Conservation (phyloP, 2,329 filamentous ascomycete species). For the Alternaria postmessia region DNA sequence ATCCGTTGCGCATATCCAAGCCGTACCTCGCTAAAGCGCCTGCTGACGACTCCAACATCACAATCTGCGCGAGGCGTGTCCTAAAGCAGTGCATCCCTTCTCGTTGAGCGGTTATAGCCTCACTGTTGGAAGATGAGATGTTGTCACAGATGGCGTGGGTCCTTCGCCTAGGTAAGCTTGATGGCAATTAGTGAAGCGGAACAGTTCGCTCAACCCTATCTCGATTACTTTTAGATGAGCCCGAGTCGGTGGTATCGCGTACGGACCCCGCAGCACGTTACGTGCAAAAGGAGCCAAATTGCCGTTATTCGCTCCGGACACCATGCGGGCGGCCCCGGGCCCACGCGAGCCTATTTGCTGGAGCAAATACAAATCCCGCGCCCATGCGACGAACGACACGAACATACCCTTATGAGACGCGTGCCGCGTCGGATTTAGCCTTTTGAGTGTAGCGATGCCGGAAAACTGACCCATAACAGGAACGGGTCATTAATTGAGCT, state of each 20-base stretch:
- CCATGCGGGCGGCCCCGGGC: conserved; percentile 17
- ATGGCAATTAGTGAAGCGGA: neutral
- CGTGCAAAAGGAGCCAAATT: conserved; percentile 9
- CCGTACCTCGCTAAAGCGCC: conserved; percentile 1
- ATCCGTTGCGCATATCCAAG: neutral
- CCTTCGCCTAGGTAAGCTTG: neutral
- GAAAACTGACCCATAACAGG: neutral
- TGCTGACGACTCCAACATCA: neutral
- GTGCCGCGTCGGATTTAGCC: neutral
- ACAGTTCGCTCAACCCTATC: neutral
- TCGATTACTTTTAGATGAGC: neutral
- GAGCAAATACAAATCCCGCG: neutral
- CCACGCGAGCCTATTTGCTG: conserved; percentile 19
- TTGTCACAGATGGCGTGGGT: neutral
- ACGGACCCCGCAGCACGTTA: conserved; percentile 9
- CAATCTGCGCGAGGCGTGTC: neutral
- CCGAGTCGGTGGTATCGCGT: neutral
- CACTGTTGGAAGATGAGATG: neutral
- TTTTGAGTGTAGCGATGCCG: neutral
- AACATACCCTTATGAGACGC: neutral
- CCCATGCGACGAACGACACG: neutral
- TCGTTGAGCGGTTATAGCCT: neutral
- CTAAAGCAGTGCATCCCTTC: neutral
- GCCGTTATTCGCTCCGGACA: conserved; percentile 12
- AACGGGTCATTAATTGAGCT: neutral